Base-by-base conservation (phyloP, 257 asterid species). In the Forsythia suspensa region DNA sequence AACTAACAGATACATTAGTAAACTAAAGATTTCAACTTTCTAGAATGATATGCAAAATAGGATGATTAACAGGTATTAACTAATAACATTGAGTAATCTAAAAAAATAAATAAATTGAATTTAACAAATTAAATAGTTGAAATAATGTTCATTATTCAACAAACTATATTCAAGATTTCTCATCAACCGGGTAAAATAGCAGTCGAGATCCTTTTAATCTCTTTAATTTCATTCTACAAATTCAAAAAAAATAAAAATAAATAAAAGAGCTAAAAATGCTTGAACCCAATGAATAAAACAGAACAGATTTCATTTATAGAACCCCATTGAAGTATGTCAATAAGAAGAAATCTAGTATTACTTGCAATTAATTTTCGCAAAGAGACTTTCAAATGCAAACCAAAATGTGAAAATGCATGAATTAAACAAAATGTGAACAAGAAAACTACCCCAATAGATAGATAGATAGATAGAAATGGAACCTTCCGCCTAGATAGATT, bases 401-500 rank as follows among this genome's bases (percentile, higher is more conserved):
- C 8, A 29, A 21, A 46, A 72, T 3, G 44, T 11, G 5, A 44
- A 12, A 72, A 44, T 21, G 20, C 20, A 4, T 29, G 21, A 42
- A 71, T n/a, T 0, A 71, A 71, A 46, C 55, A 72, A 72, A 42
- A 43, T 43, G 2, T 40, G 71, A 9, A 29, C 34, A 29, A 29
- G 34, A 29, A 29, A 29, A 29, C 34, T 29, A 29, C 34, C 34
- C 34, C 34, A 1, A 29, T 29, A 29, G 34, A 29, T 29, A 29
- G 2, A 29, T 29, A 29, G 34, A 29, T 29, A 29, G 34, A 29
- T 29, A 39, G n/a, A 71, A 63, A 42, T 3, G 21, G 55, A 74
- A 87, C 90, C 90, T 87, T 76, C 90, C 90, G 70, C 90, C 90
- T 42, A 84, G 86, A 73, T 82, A 87, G 78, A 84, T 84, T 38